Conservation (phyloP, 352 stramenopile species). For the Elongisporangium prolatum region DNA sequence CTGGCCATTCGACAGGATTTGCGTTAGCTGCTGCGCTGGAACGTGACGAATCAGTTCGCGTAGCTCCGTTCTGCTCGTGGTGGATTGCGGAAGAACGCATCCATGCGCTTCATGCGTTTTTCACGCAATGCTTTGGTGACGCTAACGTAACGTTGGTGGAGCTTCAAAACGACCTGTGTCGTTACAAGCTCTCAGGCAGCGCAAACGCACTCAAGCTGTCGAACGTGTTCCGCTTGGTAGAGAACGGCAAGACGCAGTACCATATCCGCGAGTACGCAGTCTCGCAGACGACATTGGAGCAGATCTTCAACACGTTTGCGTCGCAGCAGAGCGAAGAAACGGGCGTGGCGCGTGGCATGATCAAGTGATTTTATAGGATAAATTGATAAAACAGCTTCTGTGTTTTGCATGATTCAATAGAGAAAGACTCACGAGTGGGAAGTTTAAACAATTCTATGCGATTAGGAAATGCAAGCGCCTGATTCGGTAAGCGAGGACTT, state of each 20-base stretch:
- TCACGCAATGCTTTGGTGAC: constrained; percentile 36
- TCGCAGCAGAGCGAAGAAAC: constrained; percentile 70
- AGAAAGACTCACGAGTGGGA: no score
- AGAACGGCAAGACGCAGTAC: constrained; percentile 42
- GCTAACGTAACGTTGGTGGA: constrained; percentile 48
- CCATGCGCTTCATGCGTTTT: constrained; percentile 31
- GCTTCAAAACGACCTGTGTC: constrained; percentile 66
- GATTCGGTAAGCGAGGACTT: background rate
- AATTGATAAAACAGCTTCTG: no score
- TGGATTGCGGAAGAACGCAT: constrained; percentile 61
- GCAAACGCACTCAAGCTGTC: constrained; percentile 43
- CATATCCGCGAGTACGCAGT: constrained; percentile 84
- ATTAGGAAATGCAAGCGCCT: background rate
- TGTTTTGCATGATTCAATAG: no score
- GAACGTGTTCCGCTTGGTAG: constrained; percentile 71
- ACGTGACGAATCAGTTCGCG: constrained; percentile 34
- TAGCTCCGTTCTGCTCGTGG: constrained; percentile 49
- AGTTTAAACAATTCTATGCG: background rate
- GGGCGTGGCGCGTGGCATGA: constrained; percentile 40
- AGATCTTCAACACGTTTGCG: constrained; percentile 92
- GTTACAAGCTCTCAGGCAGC: constrained; percentile 52
- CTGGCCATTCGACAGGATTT: constrained; percentile 59
- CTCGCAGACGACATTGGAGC: constrained; percentile 88
- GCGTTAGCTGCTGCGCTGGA: constrained; percentile 49
- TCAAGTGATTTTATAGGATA: background rate